Evolutionary conservation across 176 grass and related monocot species (phyloP).

Genomic region (Cenchrus fungigraminus): DNA sequence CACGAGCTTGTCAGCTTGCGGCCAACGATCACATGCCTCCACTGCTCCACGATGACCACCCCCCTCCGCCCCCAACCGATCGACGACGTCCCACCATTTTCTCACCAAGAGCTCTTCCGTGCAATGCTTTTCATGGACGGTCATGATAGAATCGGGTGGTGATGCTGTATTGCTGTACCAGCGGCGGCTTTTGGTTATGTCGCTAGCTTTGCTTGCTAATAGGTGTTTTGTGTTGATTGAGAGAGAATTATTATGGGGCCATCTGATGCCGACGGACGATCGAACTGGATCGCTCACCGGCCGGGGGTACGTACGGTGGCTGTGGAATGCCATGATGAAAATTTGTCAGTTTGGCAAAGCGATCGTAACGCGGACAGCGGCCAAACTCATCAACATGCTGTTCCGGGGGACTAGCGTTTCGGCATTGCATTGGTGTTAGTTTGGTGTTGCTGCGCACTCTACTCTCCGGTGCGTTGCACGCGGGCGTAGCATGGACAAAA

Average conservation of each 20-base stretch:
- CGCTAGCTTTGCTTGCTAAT: neutral
- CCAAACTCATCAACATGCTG: slow-evolving; percentile 10
- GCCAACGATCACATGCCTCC: slow-evolving; percentile 26
- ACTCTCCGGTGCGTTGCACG: slow-evolving; percentile 24
- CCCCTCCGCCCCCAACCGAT: neutral
- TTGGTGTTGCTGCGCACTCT: neutral
- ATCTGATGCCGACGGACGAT: neutral
- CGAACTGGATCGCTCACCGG: slow-evolving; percentile 47
- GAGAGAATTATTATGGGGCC: neutral
- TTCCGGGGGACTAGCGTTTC: slow-evolving; percentile 1
- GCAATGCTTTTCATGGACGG: neutral
- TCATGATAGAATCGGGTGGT: neutral
- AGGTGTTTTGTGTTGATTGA: neutral
- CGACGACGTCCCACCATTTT: slow-evolving; percentile 15
- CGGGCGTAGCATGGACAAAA: neutral
- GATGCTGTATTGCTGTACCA: neutral
- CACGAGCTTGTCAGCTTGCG: slow-evolving; percentile 43
- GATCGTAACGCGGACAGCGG: neutral
- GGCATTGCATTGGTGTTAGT: neutral
- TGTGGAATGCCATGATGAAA: neutral
- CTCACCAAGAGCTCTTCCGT: neutral
- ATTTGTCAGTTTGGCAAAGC: slow-evolving; percentile 27
- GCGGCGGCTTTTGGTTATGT: neutral
- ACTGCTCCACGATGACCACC: slow-evolving; percentile 18
- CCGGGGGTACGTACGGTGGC: neutral